Conservation (phyloP, 2,329 filamentous ascomycete species). For the Hypoxylon sp. region DNA sequence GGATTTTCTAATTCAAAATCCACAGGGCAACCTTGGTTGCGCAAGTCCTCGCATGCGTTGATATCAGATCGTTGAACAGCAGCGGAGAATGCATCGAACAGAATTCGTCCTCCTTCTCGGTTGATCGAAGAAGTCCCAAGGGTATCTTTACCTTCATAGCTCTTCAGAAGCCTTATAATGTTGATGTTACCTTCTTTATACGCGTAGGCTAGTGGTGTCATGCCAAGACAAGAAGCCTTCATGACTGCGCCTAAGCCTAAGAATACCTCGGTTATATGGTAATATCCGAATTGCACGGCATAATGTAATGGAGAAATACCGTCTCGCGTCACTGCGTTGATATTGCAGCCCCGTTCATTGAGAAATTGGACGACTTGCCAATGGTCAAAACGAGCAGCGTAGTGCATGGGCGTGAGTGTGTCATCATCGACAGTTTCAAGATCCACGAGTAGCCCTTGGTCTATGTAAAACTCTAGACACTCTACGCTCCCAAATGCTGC, state of each 20-base stretch:
- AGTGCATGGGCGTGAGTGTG: background rate
- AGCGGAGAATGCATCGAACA: background rate
- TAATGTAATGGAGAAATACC: background rate
- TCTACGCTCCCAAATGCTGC: background rate
- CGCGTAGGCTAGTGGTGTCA: background rate
- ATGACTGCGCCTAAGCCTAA: background rate
- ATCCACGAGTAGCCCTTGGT: background rate
- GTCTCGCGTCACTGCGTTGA: background rate
- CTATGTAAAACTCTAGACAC: background rate
- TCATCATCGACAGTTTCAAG: background rate
- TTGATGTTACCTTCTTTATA: background rate
- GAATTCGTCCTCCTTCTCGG: background rate
- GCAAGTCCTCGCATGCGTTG: constrained; percentile 8
- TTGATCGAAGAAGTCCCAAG: background rate
- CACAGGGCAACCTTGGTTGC: constrained; percentile 9
- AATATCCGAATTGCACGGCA: background rate
- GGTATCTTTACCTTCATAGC: background rate
- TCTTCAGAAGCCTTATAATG: constrained; percentile 1
- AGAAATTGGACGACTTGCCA: background rate
- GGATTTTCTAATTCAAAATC: constrained; percentile 16
- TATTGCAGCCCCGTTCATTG: constrained; percentile 1
- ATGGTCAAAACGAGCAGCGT: background rate
- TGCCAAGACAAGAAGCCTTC: background rate
- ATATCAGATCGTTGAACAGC: constrained; percentile 1
- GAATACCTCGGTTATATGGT: background rate